Evolutionary conservation across 2,329 filamentous ascomycete genomes (phyloP), one percentile per base, ranked within the genome.

Genomic region (Colletotrichum gigasporum): DNA sequence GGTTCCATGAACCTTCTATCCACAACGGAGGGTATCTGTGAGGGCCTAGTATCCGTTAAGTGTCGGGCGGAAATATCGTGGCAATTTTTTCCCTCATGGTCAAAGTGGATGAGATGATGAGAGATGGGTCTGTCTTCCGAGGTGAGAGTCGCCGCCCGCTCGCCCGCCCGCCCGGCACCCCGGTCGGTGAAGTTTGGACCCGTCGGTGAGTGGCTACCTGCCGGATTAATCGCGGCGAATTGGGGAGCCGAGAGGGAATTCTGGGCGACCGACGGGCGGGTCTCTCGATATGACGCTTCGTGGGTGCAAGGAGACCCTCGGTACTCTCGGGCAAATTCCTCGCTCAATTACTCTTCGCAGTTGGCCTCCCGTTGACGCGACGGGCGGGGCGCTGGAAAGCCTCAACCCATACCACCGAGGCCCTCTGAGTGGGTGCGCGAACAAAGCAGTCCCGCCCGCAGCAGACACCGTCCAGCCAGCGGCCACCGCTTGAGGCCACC

Each of bases 171-270:
- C n/a, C n/a, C n/a, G n/a, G n/a, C 39, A 50, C 24, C 52, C 58
- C 35, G 28, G 45, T 39, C 57, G 41, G 58, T 32, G 32, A 45
- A 35, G 28, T 28, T 26, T 26, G 8, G 30, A n/a, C 26, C 34
- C n/a, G 54, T 48, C 42, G 54, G 44, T 32, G 32, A 52, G 35
- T 59, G 54, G 54, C 47, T 63, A n/a, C n/a, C n/a, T n/a, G n/a
- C 39, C 54, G 60, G 39, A 60, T 47, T 48, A 63, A 63, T 28
- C 54, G 26, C 60, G 60, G 60, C 44, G 53, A 59, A 63, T 58
- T 63, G 20, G 18, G 18, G 16, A 20, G 35, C n/a, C n/a, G n/a
- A n/a, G n/a, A 50, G 16, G 42, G 34, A 30, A 18, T 41, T 52
- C 30, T 30, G 28, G 47, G n/a, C n/a, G n/a, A n/a, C n/a, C 39